Evolutionary conservation across 2,329 filamentous ascomycete species (phyloP).

Genomic region (Venturia effusa): DNA sequence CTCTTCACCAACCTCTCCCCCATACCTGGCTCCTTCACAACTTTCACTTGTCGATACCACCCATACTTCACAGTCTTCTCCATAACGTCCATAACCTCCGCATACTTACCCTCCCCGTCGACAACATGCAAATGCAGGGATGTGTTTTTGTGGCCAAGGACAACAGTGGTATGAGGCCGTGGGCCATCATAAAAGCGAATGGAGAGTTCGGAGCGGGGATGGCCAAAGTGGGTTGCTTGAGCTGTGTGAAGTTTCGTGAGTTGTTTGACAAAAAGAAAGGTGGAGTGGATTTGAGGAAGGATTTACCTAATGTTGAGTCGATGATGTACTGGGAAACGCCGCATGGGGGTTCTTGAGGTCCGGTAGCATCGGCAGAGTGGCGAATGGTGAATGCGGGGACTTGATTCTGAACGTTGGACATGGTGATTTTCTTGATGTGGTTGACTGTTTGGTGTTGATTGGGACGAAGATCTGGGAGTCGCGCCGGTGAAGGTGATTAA

Average conservation of each 20-base stretch:
- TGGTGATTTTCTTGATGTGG: background rate
- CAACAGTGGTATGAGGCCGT: background rate
- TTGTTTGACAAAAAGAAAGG: background rate
- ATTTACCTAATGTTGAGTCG: background rate
- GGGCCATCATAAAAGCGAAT: background rate
- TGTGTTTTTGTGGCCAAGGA: background rate
- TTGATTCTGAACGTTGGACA: background rate
- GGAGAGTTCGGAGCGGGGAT: background rate
- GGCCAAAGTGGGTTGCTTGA: background rate
- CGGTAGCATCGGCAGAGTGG: background rate
- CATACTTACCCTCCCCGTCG: background rate
- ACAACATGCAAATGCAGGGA: background rate
- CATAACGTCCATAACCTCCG: background rate
- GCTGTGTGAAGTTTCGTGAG: background rate
- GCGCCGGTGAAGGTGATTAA: background rate
- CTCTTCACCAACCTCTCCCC: background rate
- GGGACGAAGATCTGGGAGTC: background rate
- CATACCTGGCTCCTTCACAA: background rate
- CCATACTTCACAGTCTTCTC: background rate
- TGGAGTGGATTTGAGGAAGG: background rate
- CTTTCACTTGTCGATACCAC: background rate
- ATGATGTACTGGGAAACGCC: background rate
- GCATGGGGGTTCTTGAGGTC: background rate
- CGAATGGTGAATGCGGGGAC: background rate
- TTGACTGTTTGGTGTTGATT: background rate